Evolutionary conservation across 768 basidiomycete species (phyloP), one percentile per base, ranked within the genome.

Genomic region (Lanmaoa rubissima): DNA sequence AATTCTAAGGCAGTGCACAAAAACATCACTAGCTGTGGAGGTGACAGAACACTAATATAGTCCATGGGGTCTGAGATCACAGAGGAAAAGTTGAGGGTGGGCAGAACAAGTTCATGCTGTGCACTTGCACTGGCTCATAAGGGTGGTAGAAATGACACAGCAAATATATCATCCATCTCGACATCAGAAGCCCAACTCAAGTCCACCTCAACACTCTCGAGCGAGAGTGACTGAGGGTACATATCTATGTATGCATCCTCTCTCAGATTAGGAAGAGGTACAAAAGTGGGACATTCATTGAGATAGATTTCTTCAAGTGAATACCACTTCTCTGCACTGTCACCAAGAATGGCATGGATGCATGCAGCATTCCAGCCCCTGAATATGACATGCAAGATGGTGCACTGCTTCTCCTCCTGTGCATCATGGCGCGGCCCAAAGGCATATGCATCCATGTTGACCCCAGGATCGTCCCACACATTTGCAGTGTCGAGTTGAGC

Each of bases 271-370:
- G 47, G 39, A 2, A 9, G 19, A 16, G 57, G 51, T 13, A 48
- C 28, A 8, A 42, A 28, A 5, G 55, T 44, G 13, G 67, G 55
- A 21, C 14, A 54, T 12, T 32, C 60, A 16, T 67, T 49, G 40
- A n/a, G 57, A 62, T 34, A 64, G 1, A 72, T 69, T 63, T 91
- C 89, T 65, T 90, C 83, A 17, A 92, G 69, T 0, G 79, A 76
- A 72, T 89, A 92, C 90, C 91, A 93, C 0, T 85, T 87, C 9
- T 77, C 81, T 17, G 85, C 82, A 32, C 82, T 83, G 66, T 88
- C 84, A 13, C 91, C 91, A 13, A 92, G 78, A 19, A 91, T 78
- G 46, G 79, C 71, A 42, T 86, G 76, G 9, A 92, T 88, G 46
- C 83, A 81, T 12, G 75, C 74, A 61, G 81, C 81, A 4, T 82